Conservation (phyloP, 139 green algal genomes). For the Micractinium sp. region DNA sequence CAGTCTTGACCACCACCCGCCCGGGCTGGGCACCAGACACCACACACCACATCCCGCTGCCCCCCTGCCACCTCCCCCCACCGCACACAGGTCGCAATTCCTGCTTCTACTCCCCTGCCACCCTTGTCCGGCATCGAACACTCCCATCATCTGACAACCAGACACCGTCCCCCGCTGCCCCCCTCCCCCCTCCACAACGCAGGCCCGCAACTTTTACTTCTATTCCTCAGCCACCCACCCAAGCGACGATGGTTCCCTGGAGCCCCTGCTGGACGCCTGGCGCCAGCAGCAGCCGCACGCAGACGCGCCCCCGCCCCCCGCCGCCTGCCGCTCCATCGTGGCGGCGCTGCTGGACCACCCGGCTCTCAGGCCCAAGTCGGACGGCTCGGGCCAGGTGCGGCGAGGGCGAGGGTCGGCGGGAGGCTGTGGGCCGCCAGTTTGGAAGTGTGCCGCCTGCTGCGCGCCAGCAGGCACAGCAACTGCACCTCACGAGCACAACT, state of each 20-base stretch:
- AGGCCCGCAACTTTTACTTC: conserved; percentile 4
- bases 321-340: conserved; percentile 13
- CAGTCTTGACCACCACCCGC: too few species aligned
- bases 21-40: too few species aligned
- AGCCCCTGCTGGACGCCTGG: conserved; percentile 15
- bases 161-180: background rate
- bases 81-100: too few species aligned
- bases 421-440: too few species aligned
- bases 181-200: background rate
- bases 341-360: background rate
- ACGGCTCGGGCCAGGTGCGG: too few species aligned
- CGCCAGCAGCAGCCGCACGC: background rate
- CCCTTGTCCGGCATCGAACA: too few species aligned
- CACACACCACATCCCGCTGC: too few species aligned
- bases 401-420: too few species aligned
- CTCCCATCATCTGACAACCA: background rate
- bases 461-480: too few species aligned
- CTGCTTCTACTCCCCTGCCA: background rate
- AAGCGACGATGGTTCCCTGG: background rate
- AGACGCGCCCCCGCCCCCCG: background rate
- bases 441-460: too few species aligned
- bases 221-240: background rate
- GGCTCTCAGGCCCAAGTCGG: background rate
- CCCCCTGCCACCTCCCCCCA: too few species aligned
- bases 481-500: background rate